These are phyloP conservation scores for Geotrichum reessii DNA, from an alignment of 1,139 yeast genomes.

Conservation along the genomic window DNA sequence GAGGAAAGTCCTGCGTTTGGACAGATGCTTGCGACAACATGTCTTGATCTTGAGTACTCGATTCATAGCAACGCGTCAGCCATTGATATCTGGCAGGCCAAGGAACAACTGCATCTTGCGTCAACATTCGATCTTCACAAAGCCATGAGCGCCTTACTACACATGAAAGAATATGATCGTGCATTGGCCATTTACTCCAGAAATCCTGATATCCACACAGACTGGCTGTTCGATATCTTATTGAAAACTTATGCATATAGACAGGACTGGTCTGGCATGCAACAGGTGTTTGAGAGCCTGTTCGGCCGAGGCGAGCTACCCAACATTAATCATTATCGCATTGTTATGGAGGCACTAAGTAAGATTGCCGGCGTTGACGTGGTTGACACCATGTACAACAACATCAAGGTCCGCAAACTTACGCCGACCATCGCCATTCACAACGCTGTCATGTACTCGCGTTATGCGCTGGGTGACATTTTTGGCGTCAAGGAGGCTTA, in stretches of 20 bases:
- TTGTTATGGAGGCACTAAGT: slow-evolving; percentile 61
- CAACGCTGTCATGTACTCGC: slow-evolving; percentile 43
- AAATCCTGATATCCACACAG: slow-evolving; percentile 31
- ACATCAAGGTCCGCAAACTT: slow-evolving; percentile 43
- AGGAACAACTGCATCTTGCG: slow-evolving; percentile 17
- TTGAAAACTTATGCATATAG: slow-evolving; percentile 45
- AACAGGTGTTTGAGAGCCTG: slow-evolving; percentile 56
- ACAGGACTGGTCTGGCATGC: slow-evolving; percentile 56
- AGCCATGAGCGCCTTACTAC: slow-evolving; percentile 43
- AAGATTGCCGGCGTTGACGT: slow-evolving; percentile 50
- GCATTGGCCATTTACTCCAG: slow-evolving; percentile 42
- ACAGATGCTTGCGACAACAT: slow-evolving; percentile 21
- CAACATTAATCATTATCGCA: slow-evolving; percentile 52
- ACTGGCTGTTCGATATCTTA: slow-evolving; percentile 28
- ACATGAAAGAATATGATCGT: slow-evolving; percentile 39
- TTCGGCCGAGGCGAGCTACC: slow-evolving; percentile 56
- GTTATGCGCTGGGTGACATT: slow-evolving; percentile 44
- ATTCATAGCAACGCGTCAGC: slow-evolving; percentile 7
- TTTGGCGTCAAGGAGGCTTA: slow-evolving; percentile 44
- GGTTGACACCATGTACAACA: slow-evolving; percentile 49
- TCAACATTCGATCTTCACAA: slow-evolving; percentile 27
- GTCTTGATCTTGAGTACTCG: slow-evolving; percentile 20
- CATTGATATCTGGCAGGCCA: slow-evolving; percentile 21
- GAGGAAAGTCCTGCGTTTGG: slow-evolving; percentile 15
- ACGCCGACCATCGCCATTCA: slow-evolving; percentile 47